Evolutionary conservation across 768 basidiomycete genomes (phyloP).

Genomic region (Trametes coccinea): DNA sequence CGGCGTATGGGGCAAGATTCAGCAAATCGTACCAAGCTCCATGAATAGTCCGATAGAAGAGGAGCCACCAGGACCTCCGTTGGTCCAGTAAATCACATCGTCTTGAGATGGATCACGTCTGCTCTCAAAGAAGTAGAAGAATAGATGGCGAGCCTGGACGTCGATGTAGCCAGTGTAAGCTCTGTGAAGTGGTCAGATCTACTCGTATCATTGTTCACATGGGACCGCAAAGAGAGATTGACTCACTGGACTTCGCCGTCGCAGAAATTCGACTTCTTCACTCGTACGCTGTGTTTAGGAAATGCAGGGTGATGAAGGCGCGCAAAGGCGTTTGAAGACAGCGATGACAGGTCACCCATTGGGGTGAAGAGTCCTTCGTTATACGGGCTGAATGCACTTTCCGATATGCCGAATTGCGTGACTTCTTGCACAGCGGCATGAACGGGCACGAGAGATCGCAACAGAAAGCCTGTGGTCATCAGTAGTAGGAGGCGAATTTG

Average conservation of each 20-base stretch:
- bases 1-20: too few relatives aligned
- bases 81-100: constrained; percentile 37
- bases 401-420: not conserved
- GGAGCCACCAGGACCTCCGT: constrained; percentile 35
- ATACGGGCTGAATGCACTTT: constrained; percentile 2
- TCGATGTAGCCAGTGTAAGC: constrained; percentile 75
- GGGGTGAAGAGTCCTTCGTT: constrained; percentile 22
- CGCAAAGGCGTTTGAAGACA: constrained; percentile 26
- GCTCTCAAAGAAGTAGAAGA: constrained; percentile 52
- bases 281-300: constrained; percentile 51
- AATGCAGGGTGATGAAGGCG: constrained; percentile 43
- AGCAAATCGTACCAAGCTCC: constrained; percentile 41
- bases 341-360: constrained; percentile 11
- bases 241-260: constrained; percentile 56
- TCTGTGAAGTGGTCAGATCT: constrained; percentile 31
- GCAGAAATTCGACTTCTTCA: constrained; percentile 61
- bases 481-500: too few relatives aligned
- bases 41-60: constrained; percentile 40
- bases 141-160: constrained; percentile 51
- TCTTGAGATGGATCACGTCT: constrained; percentile 35
- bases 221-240: not conserved
- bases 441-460: not conserved
- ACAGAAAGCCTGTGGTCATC: too few relatives aligned
- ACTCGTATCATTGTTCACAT: not conserved
- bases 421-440: not conserved